These are phyloP conservation scores for Calvatia gigantea DNA, from an alignment of 768 basidiomycete species.

Conservation along the genomic window DNA sequence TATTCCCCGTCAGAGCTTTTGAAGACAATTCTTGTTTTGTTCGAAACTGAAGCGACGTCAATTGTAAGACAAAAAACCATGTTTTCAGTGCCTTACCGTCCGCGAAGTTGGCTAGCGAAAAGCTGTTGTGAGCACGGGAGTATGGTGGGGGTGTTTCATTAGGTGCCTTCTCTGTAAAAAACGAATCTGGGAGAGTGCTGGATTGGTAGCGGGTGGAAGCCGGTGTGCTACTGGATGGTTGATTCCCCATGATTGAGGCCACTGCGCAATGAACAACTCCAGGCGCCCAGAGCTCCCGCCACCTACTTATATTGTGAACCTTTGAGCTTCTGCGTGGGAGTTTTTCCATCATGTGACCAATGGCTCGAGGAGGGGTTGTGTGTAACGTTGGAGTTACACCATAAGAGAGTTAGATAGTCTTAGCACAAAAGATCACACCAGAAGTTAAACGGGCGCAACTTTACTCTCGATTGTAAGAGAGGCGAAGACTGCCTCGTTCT, in stretches of 20 bases:
- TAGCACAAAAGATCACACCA: background rate
- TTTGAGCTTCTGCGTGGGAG: background rate
- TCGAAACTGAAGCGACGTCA: background rate
- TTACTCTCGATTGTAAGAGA: too few relatives aligned
- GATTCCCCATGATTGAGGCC: background rate
- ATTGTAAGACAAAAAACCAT: background rate
- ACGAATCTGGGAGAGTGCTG: background rate
- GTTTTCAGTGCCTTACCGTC: background rate
- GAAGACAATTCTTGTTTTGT: background rate
- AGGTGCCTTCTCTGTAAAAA: background rate
- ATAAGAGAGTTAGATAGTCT: background rate
- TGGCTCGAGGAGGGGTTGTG: background rate
- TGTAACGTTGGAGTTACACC: background rate
- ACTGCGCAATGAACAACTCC: background rate
- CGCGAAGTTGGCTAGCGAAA: background rate
- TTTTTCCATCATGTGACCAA: background rate
- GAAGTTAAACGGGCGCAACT: too few relatives aligned
- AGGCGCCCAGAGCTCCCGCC: background rate
- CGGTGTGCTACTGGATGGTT: background rate
- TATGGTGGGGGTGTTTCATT: background rate
- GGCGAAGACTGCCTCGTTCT: too few relatives aligned
- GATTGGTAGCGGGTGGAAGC: background rate
- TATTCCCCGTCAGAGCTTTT: conserved; percentile 1
- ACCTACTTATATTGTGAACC: background rate
- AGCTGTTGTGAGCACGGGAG: background rate